phyloP scores from a whole-genome alignment of 495 filamentous ascomycete species.

The Penicillium crystallinum region DNA sequence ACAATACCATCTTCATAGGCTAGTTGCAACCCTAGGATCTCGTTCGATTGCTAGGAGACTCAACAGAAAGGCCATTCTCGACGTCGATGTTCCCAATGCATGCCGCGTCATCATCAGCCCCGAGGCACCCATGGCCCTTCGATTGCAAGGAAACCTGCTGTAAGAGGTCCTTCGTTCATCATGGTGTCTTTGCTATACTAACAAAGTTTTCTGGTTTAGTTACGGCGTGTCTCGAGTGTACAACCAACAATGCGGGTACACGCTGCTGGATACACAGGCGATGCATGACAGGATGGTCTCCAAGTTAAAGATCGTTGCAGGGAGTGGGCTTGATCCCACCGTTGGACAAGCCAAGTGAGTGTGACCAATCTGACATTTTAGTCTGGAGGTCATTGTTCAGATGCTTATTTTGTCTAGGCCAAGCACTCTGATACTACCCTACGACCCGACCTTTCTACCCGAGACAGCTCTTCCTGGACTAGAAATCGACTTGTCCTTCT shows the following conservation, averaged over 20 bases:
- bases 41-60: conserved; percentile 68
- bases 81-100: conserved; percentile 80
- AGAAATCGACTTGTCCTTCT: conserved; percentile 47
- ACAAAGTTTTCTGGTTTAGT: conserved; percentile 29
- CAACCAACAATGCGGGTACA: conserved; percentile 79
- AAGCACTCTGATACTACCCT: conserved; percentile 69
- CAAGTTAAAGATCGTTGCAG: conserved; percentile 52
- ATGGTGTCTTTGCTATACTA: not conserved
- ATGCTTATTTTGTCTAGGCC: conserved; percentile 47
- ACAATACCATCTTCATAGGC: conserved; percentile 46
- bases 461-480: conserved; percentile 55
- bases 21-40: conserved; percentile 84
- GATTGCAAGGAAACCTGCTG: conserved; percentile 86
- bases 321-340: conserved; percentile 59
- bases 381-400: not conserved
- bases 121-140: conserved; percentile 81
- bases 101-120: conserved; percentile 82
- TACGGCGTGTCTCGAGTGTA: conserved; percentile 83
- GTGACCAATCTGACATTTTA: not conserved
- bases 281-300: conserved; percentile 67
- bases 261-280: conserved; percentile 72
- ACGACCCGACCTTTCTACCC: conserved; percentile 84
- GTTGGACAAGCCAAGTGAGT: conserved; percentile 69
- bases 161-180: conserved; percentile 24
- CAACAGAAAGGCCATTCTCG: conserved; percentile 79